Base-by-base conservation (phyloP, 1,284 basidiomycete species). In the Trichosporon sp. region DNA sequence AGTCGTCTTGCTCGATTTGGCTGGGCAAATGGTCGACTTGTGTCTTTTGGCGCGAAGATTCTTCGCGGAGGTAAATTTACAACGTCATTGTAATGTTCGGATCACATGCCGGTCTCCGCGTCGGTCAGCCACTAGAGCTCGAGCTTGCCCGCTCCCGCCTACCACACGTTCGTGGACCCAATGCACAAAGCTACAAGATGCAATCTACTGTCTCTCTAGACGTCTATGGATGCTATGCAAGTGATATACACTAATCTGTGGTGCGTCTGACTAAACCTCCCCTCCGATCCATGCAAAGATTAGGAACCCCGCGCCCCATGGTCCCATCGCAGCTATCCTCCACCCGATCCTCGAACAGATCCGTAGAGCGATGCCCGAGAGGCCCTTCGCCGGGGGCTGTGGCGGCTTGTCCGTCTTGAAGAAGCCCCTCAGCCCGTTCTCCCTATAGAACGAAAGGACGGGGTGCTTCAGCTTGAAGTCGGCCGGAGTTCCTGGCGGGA, bases 251-350 rank as follows among this genome's bases (percentile, higher is more conserved):
- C 18, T 2, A 32, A n/a, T 6, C 27, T 32, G 29, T 60, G 27
- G 21, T 60, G 29, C 47, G 47, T 25, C 47, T 25, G 47, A 21
- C 47, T 51, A 83, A 5, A 83, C 77, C 68, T 83, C 82, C 15
- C 82, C 82, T 15, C 82, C 82, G 5, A 83, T 77, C 78, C 80
- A 83, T 3, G 82, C 79, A 77, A 79, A 83, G 12, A 81, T 76
- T 23, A 83, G 65, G 68, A 83, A 83, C 8, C 80, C 81, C n/a
- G 80, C 71, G 3, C 81, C 81, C 82, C 82, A 83, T 3, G 82
- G 82, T 8, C 80, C 80, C 9, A 83, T 81, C 13, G 76, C 76
- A 0, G 80, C 79, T 31, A 83, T 58, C 35, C 80, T 74, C 79
- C 80, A 82, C 2, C 76, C 79, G 3, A 79, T 68, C 21, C 65